Evolutionary conservation across 2,329 filamentous ascomycete genomes (phyloP), one percentile per base, ranked within the genome.

Genomic region (Alternaria triticina): DNA sequence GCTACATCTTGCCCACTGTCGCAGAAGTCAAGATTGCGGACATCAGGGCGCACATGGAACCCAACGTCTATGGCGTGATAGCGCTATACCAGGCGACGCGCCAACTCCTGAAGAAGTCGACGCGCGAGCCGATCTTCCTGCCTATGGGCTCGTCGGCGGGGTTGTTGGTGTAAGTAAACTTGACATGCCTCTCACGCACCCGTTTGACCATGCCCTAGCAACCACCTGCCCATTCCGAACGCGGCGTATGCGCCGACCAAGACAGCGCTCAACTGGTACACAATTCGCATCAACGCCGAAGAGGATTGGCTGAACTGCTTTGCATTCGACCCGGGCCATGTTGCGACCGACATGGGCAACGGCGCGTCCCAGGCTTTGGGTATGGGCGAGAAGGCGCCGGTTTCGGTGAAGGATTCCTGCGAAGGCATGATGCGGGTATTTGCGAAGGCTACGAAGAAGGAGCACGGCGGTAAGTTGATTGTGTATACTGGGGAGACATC

Each of bases 11-110:
- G 5, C 56, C 56, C 17, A 54, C 33, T 10, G 57, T 63, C 15
- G 52, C 57, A 6, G 57, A 61, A 5, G 36, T 40, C 36, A 40
- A 40, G n/a, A 40, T 40, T 17, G n/a, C n/a, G 36, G 36, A 40
- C n/a, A 40, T 40, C 36, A 40, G n/a, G 36, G 36, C 36, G 36
- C 36, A 40, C 36, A 40, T 70, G 49, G 45, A 51, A 4, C 20
- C 61, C 8, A 70, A 70, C 12, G 67, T 59, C 6, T 68, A 66
- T 44, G 63, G 67, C 17, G 30, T 66, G 12, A 30, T 68, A n/a
- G 17, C 45, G 22, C 56, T 68, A 17, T 68, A 58, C 28, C 67
- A 70, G 30, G 67, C 65, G 11, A 68, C 59, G 10, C 51, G 63
- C 15, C 22, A 12, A 12, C 44, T 70, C 12, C 36, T 70, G 33